phyloP scores from a whole-genome alignment of 2,329 filamentous ascomycete species.

The Colletotrichum tropicicola region DNA sequence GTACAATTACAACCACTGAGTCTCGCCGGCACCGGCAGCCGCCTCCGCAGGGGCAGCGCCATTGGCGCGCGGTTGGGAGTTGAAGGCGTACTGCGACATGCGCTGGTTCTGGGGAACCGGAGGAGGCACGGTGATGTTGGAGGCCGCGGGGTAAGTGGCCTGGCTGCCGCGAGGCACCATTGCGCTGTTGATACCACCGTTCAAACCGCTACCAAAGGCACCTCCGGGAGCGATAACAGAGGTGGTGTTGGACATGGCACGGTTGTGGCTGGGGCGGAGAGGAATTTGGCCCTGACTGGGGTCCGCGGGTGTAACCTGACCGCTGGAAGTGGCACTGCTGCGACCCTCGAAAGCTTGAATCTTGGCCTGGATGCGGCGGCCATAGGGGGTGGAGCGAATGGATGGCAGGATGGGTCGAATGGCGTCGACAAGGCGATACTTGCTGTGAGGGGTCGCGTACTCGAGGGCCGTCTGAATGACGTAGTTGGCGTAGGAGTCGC shows the following conservation, averaged over 20 bases:
- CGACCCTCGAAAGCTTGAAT: constrained; percentile 70
- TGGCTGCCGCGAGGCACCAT: constrained; percentile 43
- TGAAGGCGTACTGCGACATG: constrained; percentile 19
- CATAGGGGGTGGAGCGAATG: constrained; percentile 92
- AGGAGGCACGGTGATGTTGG: constrained; percentile 41
- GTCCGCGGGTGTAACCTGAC: constrained; percentile 62
- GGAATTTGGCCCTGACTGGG: constrained; percentile 63
- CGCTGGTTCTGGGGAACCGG: constrained; percentile 31
- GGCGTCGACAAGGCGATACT: constrained; percentile 79
- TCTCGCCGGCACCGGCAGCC: constrained; percentile 44
- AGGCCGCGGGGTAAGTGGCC: constrained; percentile 44
- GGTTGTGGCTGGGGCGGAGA: constrained; percentile 53
- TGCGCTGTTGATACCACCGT: constrained; percentile 35
- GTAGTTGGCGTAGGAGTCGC: constrained; percentile 96
- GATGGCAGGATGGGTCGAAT: constrained; percentile 86
- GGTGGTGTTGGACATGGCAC: constrained; percentile 50
- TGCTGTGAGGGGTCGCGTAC: constrained; percentile 78
- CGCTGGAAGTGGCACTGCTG: constrained; percentile 51
- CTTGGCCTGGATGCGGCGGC: constrained; percentile 92
- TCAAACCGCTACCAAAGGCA: constrained; percentile 38
- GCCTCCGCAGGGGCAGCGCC: constrained; percentile 20
- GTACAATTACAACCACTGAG: constrained; percentile 49
- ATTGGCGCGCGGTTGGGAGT: constrained; percentile 14
- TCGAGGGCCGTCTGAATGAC: constrained; percentile 97
- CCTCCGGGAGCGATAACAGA: constrained; percentile 44